Percentiles rank a stretch among this genome's conserved stretches.
Evolutionary conservation across 2,329 filamentous ascomycete species (phyloP).

Genomic region (Sclerotinia nivalis): DNA sequence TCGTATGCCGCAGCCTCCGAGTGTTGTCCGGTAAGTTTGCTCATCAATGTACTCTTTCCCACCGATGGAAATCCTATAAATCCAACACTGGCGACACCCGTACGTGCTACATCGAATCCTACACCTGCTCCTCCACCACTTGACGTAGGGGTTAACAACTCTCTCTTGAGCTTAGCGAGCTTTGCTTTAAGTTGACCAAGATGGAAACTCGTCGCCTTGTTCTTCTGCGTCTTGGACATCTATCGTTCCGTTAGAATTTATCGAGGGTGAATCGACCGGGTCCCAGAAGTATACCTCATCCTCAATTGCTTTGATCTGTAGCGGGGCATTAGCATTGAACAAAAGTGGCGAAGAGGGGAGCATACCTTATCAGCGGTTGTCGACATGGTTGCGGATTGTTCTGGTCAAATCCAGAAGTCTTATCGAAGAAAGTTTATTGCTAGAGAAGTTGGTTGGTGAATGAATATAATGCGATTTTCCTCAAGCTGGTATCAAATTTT

Average conservation of each 20-base stretch:
- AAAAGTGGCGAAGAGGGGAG: not conserved
- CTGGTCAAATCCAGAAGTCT: constrained; percentile 1
- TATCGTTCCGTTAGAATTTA: constrained; percentile 43
- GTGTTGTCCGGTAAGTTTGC: constrained; percentile 88
- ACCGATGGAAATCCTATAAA: constrained; percentile 99
- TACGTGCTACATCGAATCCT: constrained; percentile 96
- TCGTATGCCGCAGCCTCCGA: constrained; percentile 97
- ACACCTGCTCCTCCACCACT: constrained; percentile 82
- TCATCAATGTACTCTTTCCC: constrained; percentile 98
- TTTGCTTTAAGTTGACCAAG: constrained; percentile 97
- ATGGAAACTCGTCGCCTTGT: constrained; percentile 93
- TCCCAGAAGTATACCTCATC: constrained; percentile 66
- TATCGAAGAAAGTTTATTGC: not conserved
- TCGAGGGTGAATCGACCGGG: constrained; percentile 25
- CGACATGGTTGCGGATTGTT: constrained; percentile 65
- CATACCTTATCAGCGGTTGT: constrained; percentile 93
- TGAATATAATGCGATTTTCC: not conserved
- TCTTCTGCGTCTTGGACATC: constrained; percentile 98
- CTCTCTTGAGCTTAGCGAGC: constrained; percentile 94
- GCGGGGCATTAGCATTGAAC: constrained; percentile 32
- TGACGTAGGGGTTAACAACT: constrained; percentile 82
- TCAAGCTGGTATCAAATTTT: constrained; percentile 12
- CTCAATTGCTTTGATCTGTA: constrained; percentile 94
- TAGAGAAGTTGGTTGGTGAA: not conserved
- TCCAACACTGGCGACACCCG: constrained; percentile 93